Conservation (phyloP, 2,329 filamentous ascomycete genomes). For the Monilinia aucupariae region DNA sequence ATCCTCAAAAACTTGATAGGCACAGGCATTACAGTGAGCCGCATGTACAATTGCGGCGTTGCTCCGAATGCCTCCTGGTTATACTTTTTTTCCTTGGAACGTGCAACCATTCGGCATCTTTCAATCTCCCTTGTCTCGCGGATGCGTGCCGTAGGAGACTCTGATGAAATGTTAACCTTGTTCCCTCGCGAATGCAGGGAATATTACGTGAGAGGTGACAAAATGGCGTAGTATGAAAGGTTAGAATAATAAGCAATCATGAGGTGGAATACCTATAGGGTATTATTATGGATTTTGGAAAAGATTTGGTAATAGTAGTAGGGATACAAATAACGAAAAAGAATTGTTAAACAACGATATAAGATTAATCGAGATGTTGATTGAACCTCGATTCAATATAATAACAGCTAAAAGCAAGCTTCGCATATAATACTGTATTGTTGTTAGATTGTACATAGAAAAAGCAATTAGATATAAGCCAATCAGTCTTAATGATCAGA, state of each 20-base stretch:
- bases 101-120: constrained; percentile 10
- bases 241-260: background rate
- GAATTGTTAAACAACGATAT: no score
- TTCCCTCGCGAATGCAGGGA: constrained; percentile 11
- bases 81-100: background rate
- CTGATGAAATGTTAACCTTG: constrained; percentile 6
- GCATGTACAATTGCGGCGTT: background rate
- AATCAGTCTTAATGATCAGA: no score
- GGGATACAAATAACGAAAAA: no score
- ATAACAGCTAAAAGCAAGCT: no score
- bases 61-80: background rate
- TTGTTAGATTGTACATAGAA: no score
- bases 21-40: background rate
- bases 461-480: no score
- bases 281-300: no score
- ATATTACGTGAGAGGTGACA: background rate
- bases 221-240: background rate
- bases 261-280: background rate
- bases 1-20: background rate
- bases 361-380: no score
- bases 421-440: no score
- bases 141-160: constrained; percentile 14
- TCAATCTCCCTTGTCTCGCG: constrained; percentile 18
- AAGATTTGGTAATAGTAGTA: no score
- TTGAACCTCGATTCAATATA: no score